These are phyloP conservation scores for Ogataea polymorpha DNA, from an alignment of 805 yeast species.

Conservation along the genomic window DNA sequence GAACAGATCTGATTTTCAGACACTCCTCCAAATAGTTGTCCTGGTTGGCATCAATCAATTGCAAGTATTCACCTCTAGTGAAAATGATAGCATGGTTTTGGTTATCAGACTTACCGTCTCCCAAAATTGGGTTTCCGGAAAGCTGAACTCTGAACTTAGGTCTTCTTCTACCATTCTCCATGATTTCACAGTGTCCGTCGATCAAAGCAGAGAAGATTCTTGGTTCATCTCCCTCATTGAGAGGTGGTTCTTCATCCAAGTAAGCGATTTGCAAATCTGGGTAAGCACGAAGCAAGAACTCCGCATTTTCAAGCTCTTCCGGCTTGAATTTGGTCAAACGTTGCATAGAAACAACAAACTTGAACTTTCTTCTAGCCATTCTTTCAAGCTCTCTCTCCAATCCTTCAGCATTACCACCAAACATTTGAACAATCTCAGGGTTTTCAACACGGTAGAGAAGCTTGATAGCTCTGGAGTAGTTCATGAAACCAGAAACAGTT, in stretches of 20 bases:
- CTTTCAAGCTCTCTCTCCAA: slow-evolving; percentile 90
- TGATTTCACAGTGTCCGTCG: slow-evolving; percentile 75
- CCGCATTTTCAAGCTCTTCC: slow-evolving; percentile 77
- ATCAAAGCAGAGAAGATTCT: slow-evolving; percentile 72
- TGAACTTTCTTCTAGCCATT: slow-evolving; percentile 83
- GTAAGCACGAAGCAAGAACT: slow-evolving; percentile 75
- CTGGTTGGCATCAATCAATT: slow-evolving; percentile 83
- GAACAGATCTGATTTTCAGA: slow-evolving; percentile 73
- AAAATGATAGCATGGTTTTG: slow-evolving; percentile 79
- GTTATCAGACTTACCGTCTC: slow-evolving; percentile 88
- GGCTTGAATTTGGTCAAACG: slow-evolving; percentile 67
- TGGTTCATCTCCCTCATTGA: slow-evolving; percentile 66
- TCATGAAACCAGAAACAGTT: slow-evolving; percentile 98
- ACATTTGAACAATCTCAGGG: slow-evolving; percentile 94
- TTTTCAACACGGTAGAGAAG: slow-evolving; percentile 90
- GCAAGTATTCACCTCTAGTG: slow-evolving; percentile 82
- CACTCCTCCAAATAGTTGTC: slow-evolving; percentile 86
- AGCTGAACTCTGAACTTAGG: slow-evolving; percentile 73
- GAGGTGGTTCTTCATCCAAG: slow-evolving; percentile 87
- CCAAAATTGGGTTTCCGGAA: slow-evolving; percentile 82
- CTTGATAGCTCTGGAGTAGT: slow-evolving; percentile 94
- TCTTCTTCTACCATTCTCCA: slow-evolving; percentile 71
- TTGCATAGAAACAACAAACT: slow-evolving; percentile 83
- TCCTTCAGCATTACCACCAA: slow-evolving; percentile 98
- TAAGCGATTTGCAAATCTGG: slow-evolving; percentile 89